Conservation (phyloP, 331 rosid species). For the Arachis monticola region DNA sequence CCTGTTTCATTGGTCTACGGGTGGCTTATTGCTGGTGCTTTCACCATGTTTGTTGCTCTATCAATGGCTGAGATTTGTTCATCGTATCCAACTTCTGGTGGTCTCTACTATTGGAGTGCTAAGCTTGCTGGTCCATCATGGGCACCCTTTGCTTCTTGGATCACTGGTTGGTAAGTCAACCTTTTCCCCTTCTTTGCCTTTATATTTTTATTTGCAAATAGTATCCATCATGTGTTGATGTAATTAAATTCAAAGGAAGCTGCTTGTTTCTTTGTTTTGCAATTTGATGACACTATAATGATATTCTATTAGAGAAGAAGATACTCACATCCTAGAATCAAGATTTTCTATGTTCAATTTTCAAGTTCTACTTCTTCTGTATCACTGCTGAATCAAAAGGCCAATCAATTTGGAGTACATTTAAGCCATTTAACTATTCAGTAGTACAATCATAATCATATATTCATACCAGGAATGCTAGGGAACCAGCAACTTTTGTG, state of each 20-base stretch:
- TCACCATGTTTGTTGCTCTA: slow-evolving; percentile 86
- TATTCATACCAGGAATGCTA: no score
- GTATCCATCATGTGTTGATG: no score
- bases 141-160: slow-evolving; percentile 98
- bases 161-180: slow-evolving; percentile 80
- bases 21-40: slow-evolving; percentile 69
- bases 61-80: slow-evolving; percentile 98
- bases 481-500: no score
- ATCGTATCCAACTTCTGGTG: slow-evolving; percentile 91
- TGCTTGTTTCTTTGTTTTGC: no score
- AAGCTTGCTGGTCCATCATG: slow-evolving; percentile 91
- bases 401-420: neutral
- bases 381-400: neutral
- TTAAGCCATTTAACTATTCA: neutral
- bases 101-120: slow-evolving; percentile 97
- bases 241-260: no score
- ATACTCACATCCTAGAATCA: no score
- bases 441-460: neutral
- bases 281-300: no score
- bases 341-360: neutral
- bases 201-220: no score
- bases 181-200: neutral
- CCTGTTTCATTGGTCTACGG: slow-evolving; percentile 84
- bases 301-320: no score
- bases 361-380: neutral